Evolutionary conservation across 202 grass and related monocot species (phyloP).

Genomic region (Carex arenaria): DNA sequence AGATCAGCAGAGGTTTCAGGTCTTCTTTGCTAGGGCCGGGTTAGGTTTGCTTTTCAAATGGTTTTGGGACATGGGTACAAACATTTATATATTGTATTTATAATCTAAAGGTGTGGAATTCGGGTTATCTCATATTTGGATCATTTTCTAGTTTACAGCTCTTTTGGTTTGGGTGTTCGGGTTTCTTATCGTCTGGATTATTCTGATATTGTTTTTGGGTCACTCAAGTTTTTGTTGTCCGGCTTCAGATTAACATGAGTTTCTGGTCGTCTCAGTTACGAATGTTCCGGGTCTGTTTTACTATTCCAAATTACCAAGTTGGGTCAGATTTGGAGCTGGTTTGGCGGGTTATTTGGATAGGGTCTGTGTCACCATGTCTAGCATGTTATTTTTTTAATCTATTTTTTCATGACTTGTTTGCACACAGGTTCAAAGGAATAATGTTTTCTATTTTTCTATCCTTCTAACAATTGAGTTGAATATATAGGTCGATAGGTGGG

Average conservation of each 20-base stretch:
- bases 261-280: not conserved
- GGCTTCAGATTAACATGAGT: not conserved
- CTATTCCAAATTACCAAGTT: not conserved
- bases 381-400: not conserved
- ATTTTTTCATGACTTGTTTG: not conserved
- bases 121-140: not conserved
- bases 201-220: not conserved
- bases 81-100: not conserved
- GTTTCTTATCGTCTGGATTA: not conserved
- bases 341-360: not conserved
- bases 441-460: not conserved
- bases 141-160: not conserved
- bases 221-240: not conserved
- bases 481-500: conserved; percentile 83
- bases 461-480: not conserved
- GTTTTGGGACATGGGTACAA: not conserved
- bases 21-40: not conserved
- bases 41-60: not conserved
- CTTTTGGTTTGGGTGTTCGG: not conserved
- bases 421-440: not conserved
- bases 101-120: not conserved
- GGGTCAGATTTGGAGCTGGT: not conserved
- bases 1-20: not conserved
- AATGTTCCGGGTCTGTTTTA: not conserved
- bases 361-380: not conserved